Evolutionary conservation across 352 stramenopile species (phyloP), one percentile per base, ranked within the genome.

Genomic region (Phytophthora vignae): DNA sequence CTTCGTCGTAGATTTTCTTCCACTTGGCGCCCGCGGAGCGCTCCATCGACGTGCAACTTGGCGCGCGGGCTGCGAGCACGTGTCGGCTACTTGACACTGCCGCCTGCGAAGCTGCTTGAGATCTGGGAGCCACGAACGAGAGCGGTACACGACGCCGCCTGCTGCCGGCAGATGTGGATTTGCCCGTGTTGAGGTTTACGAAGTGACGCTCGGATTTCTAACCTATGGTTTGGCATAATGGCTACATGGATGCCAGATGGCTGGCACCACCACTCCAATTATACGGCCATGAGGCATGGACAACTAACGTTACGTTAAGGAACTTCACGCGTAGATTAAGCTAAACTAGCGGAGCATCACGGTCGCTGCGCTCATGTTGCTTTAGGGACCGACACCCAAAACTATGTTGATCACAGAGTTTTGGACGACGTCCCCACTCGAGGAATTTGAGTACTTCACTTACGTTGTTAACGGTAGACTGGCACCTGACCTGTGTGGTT

Each of bases 1-100:
- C 64, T 60, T 73, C 58, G n/a, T 73, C 62, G 42, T 69, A 59
- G 25, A 74, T 60, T 59, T 74, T 71, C 17, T 60, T 60, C 66
- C 71, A 74, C 53, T 78, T 78, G 6, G 56, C 53, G 25, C 60
- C 44, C 42, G 46, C 62, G 4, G 40, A 60, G 29, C 71, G 71
- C 71, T 78, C 71, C 71, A 78, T 78, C 44, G 5, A 19, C 17
- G 21, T n/a, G 44, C 44, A 69, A 73, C n/a, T 59, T 56, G 11
- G 52, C 27, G 40, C 2, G 31, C 17, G 19, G 31, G 2, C 14
- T 64, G 25, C 36, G 33, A 2, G 56, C 53, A 49, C n/a, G 55
- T 49, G 40, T 67, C 53, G 2, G 62, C 57, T 60, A 48, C 50
- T 22, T 67, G 62, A 33, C 9, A 9, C 10, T 33, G 14, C 5